These are phyloP conservation scores for Rhodotorula sp. DNA, from an alignment of 1,284 basidiomycete species.

Conservation along the genomic window DNA sequence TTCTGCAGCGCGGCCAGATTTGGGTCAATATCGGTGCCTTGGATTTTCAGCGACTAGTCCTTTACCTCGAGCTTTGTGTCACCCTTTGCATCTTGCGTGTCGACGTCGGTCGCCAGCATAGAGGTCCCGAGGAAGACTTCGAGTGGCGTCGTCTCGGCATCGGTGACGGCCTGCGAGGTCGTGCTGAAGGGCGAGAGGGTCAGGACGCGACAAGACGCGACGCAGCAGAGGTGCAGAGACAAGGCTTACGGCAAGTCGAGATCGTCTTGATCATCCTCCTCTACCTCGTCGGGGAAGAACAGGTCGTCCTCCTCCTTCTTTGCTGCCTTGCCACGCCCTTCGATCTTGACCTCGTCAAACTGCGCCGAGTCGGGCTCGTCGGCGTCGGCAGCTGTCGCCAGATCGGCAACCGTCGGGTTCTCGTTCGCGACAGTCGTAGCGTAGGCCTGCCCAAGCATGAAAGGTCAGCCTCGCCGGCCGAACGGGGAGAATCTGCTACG, in stretches of 20 bases:
- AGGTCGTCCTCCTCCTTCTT: conserved; percentile 15
- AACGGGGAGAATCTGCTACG: background rate
- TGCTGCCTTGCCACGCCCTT: background rate
- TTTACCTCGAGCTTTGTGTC: conserved; percentile 55
- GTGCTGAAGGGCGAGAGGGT: background rate
- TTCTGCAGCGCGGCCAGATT: conserved; percentile 52
- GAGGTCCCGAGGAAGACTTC: conserved; percentile 71
- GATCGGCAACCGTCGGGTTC: conserved; percentile 25
- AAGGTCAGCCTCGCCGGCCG: too few species aligned
- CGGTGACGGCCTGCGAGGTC: conserved; percentile 7
- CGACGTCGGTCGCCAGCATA: conserved; percentile 78
- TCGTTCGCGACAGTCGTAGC: conserved; percentile 32
- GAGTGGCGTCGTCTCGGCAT: conserved; percentile 51
- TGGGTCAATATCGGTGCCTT: background rate
- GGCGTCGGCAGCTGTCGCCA: conserved; percentile 8
- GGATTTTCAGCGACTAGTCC: background rate
- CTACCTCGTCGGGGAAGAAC: conserved; percentile 22
- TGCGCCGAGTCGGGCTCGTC: conserved; percentile 24
- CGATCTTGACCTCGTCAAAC: conserved; percentile 22
- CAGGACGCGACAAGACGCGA: background rate
- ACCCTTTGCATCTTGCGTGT: conserved; percentile 62
- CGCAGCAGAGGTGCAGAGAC: background rate
- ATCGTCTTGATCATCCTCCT: conserved; percentile 35
- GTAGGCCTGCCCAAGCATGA: conserved; percentile 3
- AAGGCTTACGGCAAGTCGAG: conserved; percentile 17